Percentiles rank a stretch among this genome's conserved stretches.
Conservation (phyloP, 805 yeast genomes). For the Nakazawaea populi region DNA sequence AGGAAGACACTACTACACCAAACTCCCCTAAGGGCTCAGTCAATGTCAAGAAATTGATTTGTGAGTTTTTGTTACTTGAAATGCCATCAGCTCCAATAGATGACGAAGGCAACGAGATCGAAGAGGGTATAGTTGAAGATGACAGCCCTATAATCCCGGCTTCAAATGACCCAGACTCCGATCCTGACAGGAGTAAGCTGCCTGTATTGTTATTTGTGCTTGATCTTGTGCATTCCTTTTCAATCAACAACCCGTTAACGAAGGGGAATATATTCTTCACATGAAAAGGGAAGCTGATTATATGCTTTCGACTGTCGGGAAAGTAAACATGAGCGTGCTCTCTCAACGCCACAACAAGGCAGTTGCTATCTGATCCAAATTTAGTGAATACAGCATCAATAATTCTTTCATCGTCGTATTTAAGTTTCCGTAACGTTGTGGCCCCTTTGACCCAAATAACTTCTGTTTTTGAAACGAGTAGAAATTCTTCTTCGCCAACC, state of each 20-base stretch:
- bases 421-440: slow-evolving; percentile 39
- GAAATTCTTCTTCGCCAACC: slow-evolving; percentile 26
- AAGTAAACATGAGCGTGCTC: slow-evolving; percentile 62
- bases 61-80: slow-evolving; percentile 15
- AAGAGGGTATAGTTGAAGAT: slow-evolving; percentile 5
- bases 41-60: slow-evolving; percentile 50
- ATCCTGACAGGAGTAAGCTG: not conserved
- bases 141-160: not conserved
- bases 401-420: slow-evolving; percentile 41
- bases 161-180: not conserved
- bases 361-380: slow-evolving; percentile 32
- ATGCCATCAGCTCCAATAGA: slow-evolving; percentile 1
- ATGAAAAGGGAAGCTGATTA: slow-evolving; percentile 64
- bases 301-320: slow-evolving; percentile 50
- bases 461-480: slow-evolving; percentile 29
- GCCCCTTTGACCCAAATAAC: slow-evolving; percentile 48
- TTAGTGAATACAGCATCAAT: slow-evolving; percentile 56
- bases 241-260: slow-evolving; percentile 62
- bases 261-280: slow-evolving; percentile 57
- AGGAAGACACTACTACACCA: slow-evolving; percentile 65
- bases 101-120: slow-evolving; percentile 6
- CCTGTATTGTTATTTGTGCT: slow-evolving; percentile 2
- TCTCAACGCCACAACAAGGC: slow-evolving; percentile 54
- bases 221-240: slow-evolving; percentile 30
- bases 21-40: slow-evolving; percentile 72